Percentiles rank a stretch among this genome's conserved stretches.
phyloP scores from a whole-genome alignment of 495 filamentous ascomycete genomes.

The Daldinia bambusicola region DNA sequence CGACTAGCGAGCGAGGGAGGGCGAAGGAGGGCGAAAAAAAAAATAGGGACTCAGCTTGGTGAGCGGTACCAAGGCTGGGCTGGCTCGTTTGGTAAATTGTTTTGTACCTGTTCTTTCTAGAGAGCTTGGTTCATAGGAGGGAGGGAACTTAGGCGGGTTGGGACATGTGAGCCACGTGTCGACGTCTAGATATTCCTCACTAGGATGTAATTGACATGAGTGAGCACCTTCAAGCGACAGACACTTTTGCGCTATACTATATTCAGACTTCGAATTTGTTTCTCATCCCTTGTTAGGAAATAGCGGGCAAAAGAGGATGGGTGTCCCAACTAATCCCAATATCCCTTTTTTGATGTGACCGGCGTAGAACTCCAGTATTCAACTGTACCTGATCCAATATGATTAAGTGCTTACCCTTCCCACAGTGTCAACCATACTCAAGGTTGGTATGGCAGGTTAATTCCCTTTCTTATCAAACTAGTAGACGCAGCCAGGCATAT shows the following conservation, averaged over 20 bases:
- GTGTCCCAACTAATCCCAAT: background rate
- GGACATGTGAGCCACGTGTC: conserved; percentile 31
- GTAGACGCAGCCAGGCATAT: conserved; percentile 27
- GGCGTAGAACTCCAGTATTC: background rate
- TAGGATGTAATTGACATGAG: conserved; percentile 38
- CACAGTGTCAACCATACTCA: background rate
- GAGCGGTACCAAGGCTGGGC: conserved; percentile 22
- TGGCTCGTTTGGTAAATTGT: conserved; percentile 38
- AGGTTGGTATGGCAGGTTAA: conserved; percentile 5
- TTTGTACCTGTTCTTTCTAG: conserved; percentile 20
- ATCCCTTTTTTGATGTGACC: background rate
- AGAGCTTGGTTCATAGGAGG: conserved; percentile 13
- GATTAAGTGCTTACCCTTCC: conserved; percentile 2
- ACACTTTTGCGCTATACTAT: conserved; percentile 13
- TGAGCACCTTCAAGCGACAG: conserved; percentile 29
- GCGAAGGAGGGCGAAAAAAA: conserved; percentile 16
- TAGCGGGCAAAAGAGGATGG: background rate
- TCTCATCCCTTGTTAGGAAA: background rate
- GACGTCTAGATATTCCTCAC: conserved; percentile 28
- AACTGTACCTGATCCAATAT: background rate
- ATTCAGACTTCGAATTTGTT: conserved; percentile 9
- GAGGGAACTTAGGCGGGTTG: conserved; percentile 7
- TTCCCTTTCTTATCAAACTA: conserved; percentile 7
- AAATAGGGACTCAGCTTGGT: conserved; percentile 15
- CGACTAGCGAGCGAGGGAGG: conserved; percentile 13